Evolutionary conservation across 371 early-diverging fungal species (phyloP).

Genomic region (Mortierella sp.): DNA sequence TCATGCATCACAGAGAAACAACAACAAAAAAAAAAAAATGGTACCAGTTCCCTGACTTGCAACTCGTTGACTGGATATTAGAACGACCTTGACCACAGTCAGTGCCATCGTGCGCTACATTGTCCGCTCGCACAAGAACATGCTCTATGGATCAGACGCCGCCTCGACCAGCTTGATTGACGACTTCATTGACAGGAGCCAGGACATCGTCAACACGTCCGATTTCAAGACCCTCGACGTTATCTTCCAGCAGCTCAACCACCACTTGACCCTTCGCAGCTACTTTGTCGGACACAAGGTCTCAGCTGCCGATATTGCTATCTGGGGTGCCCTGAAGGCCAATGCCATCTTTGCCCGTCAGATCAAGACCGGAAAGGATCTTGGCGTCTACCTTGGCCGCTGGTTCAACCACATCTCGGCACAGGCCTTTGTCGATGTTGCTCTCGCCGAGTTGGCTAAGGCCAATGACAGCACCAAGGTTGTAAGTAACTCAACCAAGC

Average conservation of each 20-base stretch:
- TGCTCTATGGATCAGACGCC: constrained; percentile 47
- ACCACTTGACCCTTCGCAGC: constrained; percentile 82
- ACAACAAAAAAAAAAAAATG: too few species aligned
- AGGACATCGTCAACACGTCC: constrained; percentile 64
- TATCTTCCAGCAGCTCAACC: constrained; percentile 77
- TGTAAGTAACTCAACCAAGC: too few species aligned
- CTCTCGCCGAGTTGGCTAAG: constrained; percentile 63
- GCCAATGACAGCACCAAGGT: constrained; percentile 55
- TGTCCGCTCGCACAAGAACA: constrained; percentile 52
- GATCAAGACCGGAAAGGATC: constrained; percentile 80
- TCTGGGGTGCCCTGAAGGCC: constrained; percentile 91
- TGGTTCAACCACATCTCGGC: constrained; percentile 87
- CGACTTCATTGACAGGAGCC: constrained; percentile 75
- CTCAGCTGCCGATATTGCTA: constrained; percentile 85
- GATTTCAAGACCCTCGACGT: constrained; percentile 81
- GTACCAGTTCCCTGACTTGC: too few species aligned
- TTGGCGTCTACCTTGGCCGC: constrained; percentile 80
- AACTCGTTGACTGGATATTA: constrained; percentile 2
- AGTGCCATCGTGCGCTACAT: constrained; percentile 50
- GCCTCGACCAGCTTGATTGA: constrained; percentile 58
- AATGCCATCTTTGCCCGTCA: constrained; percentile 84
- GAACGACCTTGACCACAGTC: constrained; percentile 40
- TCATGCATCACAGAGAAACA: too few species aligned
- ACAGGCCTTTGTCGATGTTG: constrained; percentile 64
- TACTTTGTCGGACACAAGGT: constrained; percentile 84